Percentiles rank a stretch among this genome's conserved stretches.
phyloP scores from a whole-genome alignment of 1,139 yeast species.

The Scheffersomyces insectosa region DNA sequence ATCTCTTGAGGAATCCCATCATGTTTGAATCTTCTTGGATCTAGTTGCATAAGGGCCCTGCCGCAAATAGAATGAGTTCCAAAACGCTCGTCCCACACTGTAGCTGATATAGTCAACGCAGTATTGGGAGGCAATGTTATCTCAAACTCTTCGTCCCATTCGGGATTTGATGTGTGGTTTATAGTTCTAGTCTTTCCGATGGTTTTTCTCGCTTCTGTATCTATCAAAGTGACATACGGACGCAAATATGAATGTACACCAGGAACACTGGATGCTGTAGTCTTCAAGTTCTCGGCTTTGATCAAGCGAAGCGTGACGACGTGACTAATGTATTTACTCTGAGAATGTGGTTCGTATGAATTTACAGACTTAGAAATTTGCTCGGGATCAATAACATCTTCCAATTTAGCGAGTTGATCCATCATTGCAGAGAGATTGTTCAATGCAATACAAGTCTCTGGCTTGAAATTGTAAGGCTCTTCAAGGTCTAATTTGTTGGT shows the following conservation, averaged over 20 bases:
- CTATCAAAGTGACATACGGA: constrained; percentile 70
- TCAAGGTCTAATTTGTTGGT: constrained; percentile 39
- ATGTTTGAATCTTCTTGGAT: constrained; percentile 64
- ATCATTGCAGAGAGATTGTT: constrained; percentile 69
- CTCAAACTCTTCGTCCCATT: constrained; percentile 90
- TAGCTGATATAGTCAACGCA: constrained; percentile 48
- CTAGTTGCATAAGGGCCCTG: constrained; percentile 60
- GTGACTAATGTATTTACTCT: constrained; percentile 45
- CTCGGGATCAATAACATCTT: constrained; percentile 64
- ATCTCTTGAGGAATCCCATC: constrained; percentile 70
- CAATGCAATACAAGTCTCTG: constrained; percentile 71
- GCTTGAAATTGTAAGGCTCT: constrained; percentile 61
- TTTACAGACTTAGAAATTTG: constrained; percentile 50
- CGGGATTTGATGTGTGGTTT: constrained; percentile 65
- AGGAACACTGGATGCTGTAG: constrained; percentile 30
- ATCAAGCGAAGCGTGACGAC: constrained; percentile 67
- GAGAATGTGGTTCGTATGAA: constrained; percentile 29
- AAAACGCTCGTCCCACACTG: constrained; percentile 73
- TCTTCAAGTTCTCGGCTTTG: constrained; percentile 69
- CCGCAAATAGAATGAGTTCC: constrained; percentile 72
- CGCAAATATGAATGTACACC: constrained; percentile 56
- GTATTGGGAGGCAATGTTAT: constrained; percentile 46
- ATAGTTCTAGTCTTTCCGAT: constrained; percentile 74
- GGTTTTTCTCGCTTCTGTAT: constrained; percentile 55
- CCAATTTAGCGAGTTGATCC: constrained; percentile 58